phyloP scores from a whole-genome alignment of 345 rosid species.

The Brassica juncea region DNA sequence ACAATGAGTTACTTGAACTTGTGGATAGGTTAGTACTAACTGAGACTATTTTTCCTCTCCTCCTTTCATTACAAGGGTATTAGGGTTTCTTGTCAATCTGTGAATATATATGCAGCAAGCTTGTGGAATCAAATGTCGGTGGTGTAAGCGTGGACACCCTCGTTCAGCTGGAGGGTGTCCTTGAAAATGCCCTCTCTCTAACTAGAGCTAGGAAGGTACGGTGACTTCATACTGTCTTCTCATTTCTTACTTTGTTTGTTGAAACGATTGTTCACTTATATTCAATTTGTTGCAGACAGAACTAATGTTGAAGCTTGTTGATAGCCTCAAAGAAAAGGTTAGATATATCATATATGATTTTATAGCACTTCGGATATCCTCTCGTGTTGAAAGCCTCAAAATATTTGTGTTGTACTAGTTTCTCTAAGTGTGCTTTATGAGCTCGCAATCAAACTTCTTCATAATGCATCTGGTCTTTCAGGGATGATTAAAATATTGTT shows the following conservation, averaged over 20 bases:
- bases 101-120: constrained; percentile 31
- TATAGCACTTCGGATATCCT: neutral
- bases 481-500: neutral
- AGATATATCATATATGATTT: neutral
- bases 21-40: constrained; percentile 35
- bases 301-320: constrained; percentile 36
- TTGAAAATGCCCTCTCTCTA: constrained; percentile 32
- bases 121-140: constrained; percentile 28
- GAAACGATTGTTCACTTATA: neutral
- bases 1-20: constrained; percentile 34
- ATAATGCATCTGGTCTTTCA: neutral
- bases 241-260: neutral
- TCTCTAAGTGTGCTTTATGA: neutral
- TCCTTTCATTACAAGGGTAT: constrained; percentile 18
- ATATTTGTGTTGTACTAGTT: neutral
- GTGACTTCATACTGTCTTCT: neutral
- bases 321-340: constrained; percentile 40
- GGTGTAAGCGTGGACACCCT: constrained; percentile 20
- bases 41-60: neutral
- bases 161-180: constrained; percentile 30
- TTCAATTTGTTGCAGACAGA: constrained; percentile 27
- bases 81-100: constrained; percentile 22
- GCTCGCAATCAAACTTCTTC: neutral
- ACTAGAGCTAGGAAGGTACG: constrained; percentile 42
- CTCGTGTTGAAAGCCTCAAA: neutral